Evolutionary conservation across 2,329 filamentous ascomycete genomes (phyloP).

Genomic region (Stagonosporopsis vannaccii): DNA sequence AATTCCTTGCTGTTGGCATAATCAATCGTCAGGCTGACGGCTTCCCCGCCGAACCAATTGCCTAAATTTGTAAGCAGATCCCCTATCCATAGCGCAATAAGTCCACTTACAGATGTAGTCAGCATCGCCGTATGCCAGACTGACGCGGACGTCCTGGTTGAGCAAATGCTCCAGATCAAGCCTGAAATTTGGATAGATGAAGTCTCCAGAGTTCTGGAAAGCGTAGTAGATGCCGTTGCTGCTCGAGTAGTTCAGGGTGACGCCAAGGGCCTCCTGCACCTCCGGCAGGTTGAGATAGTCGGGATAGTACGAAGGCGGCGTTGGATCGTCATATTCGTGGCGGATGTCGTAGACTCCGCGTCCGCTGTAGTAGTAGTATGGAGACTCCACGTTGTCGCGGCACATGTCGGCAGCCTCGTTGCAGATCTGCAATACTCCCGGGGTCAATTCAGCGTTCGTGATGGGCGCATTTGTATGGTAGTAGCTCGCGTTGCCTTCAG

Average conservation of each 20-base stretch:
- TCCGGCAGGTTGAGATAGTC: constrained; percentile 65
- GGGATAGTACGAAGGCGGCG: constrained; percentile 58
- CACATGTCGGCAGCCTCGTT: constrained; percentile 63
- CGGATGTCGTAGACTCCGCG: constrained; percentile 62
- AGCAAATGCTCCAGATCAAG: constrained; percentile 53
- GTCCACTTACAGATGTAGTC: constrained; percentile 48
- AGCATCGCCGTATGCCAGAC: constrained; percentile 45
- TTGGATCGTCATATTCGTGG: constrained; percentile 63
- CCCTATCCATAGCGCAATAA: not conserved
- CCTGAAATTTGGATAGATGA: constrained; percentile 67
- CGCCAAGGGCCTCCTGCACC: constrained; percentile 67
- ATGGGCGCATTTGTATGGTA: constrained; percentile 27
- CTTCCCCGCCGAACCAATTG: constrained; percentile 70
- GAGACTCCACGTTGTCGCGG: constrained; percentile 62
- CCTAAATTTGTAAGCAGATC: constrained; percentile 19
- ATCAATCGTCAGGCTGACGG: constrained; percentile 65
- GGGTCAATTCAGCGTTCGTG: constrained; percentile 36
- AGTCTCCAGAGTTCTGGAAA: constrained; percentile 61
- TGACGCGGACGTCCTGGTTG: constrained; percentile 48
- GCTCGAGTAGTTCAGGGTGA: constrained; percentile 66
- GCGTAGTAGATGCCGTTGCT: constrained; percentile 59
- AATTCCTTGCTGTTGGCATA: constrained; percentile 64
- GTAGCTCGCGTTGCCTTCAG: constrained; percentile 43
- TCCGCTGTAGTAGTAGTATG: constrained; percentile 63
- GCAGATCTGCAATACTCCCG: constrained; percentile 55